Conservation (phyloP, 1,284 basidiomycete genomes). For the Melampsora americana region DNA sequence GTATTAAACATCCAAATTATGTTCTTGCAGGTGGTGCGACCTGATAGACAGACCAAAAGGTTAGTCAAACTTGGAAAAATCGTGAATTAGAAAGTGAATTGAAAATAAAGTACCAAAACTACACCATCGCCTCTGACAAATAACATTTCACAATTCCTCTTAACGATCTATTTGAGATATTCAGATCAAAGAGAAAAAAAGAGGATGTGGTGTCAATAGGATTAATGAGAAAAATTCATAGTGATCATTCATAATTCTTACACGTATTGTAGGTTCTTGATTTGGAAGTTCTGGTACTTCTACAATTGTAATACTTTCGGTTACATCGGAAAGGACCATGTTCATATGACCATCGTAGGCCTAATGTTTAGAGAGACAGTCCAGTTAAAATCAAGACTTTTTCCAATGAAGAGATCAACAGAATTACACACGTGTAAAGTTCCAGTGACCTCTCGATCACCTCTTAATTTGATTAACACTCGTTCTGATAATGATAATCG, state of each 20-base stretch:
- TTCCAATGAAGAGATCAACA: background rate
- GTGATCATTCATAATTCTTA: no score
- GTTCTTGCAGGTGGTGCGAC: constrained; percentile 37
- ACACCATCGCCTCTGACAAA: constrained; percentile 69
- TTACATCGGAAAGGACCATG: constrained; percentile 91
- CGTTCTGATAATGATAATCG: constrained; percentile 91
- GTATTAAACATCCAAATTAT: background rate
- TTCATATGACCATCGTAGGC: constrained; percentile 99
- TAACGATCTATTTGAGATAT: constrained; percentile 66
- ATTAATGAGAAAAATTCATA: no score
- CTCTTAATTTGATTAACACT: constrained; percentile 91
- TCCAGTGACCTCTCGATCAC: constrained; percentile 87
- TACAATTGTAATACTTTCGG: constrained; percentile 91
- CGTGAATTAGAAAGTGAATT: background rate
- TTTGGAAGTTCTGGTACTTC: constrained; percentile 60
- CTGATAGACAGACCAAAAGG: constrained; percentile 6
- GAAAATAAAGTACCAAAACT: constrained; percentile 52
- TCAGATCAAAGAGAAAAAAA: constrained; percentile 46
- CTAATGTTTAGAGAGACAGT: constrained; percentile 59
- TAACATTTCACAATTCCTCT: constrained; percentile 94
- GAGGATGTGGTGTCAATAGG: constrained; percentile 58
- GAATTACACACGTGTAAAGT: constrained; percentile 74
- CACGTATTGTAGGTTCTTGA: constrained; percentile 49
- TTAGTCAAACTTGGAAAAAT: background rate
- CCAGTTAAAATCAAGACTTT: no score